phyloP scores from a whole-genome alignment of 129 eudicot genomes.

The Ambrosia trifida region DNA sequence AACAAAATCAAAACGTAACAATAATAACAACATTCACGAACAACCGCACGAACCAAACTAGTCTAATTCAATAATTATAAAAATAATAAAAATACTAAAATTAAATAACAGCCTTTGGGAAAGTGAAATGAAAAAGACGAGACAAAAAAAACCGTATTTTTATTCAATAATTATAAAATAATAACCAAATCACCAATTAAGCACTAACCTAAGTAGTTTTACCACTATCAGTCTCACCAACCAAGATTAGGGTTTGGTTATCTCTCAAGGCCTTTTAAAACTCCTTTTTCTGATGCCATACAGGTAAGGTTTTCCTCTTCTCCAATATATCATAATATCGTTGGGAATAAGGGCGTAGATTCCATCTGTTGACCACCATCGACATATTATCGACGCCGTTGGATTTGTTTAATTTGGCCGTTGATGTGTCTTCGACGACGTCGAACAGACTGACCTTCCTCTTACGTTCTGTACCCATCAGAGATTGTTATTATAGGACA shows the following conservation, averaged over 20 bases:
- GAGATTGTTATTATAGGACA: too few species aligned
- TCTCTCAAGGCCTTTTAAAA: slow-evolving; percentile 60
- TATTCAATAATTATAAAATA: too few species aligned
- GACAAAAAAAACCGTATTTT: too few species aligned
- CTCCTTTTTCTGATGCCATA: slow-evolving; percentile 98
- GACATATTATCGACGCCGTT: slow-evolving; percentile 46
- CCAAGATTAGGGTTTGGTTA: slow-evolving; percentile 78
- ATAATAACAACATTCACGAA: too few species aligned
- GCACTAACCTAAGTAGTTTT: slow-evolving; percentile 89
- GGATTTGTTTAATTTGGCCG: slow-evolving; percentile 15
- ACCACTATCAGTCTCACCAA: slow-evolving; percentile 99
- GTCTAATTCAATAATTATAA: too few species aligned
- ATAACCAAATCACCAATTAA: neutral
- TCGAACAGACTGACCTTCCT: slow-evolving; percentile 5
- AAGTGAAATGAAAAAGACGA: too few species aligned
- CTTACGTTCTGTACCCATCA: neutral
- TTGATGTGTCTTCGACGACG: slow-evolving; percentile 1
- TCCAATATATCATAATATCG: slow-evolving; percentile 78
- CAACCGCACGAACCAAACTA: too few species aligned
- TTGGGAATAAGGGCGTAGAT: slow-evolving; percentile 60
- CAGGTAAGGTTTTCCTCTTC: slow-evolving; percentile 85
- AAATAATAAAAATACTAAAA: too few species aligned
- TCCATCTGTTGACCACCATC: slow-evolving; percentile 72
- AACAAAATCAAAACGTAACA: too few species aligned
- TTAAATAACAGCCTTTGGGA: too few species aligned